Conservation (phyloP, 2,329 filamentous ascomycete species). For the Mycosphaerelloides madeirae region DNA sequence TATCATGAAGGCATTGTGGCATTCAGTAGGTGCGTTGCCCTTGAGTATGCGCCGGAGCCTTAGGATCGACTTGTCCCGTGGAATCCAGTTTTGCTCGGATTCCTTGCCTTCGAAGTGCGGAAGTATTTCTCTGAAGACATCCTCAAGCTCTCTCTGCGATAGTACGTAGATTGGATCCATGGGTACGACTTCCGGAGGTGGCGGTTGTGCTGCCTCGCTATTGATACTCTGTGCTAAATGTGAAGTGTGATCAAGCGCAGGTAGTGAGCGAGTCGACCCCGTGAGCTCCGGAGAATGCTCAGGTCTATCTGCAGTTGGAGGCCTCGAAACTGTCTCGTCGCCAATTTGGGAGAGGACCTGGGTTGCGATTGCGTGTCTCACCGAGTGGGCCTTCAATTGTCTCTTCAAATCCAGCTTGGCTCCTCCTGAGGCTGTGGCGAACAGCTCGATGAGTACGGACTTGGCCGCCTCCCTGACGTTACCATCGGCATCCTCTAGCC, state of each 20-base stretch:
- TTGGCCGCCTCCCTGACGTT: constrained; percentile 83
- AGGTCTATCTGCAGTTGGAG: constrained; percentile 23
- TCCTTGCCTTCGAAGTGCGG: constrained; percentile 81
- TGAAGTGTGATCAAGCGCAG: constrained; percentile 39
- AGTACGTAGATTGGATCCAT: constrained; percentile 81
- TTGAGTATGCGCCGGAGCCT: constrained; percentile 74
- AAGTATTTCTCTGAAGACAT: constrained; percentile 76
- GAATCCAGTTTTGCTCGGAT: constrained; percentile 84
- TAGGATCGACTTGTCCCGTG: constrained; percentile 73
- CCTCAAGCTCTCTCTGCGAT: constrained; percentile 81
- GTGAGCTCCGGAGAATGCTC: constrained; percentile 30
- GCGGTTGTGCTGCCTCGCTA: constrained; percentile 49
- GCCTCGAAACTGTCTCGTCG: constrained; percentile 38
- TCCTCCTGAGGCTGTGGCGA: constrained; percentile 71
- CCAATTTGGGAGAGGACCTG: constrained; percentile 73
- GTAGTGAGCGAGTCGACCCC: constrained; percentile 41
- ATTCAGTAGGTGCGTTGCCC: constrained; percentile 78
- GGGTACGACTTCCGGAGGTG: constrained; percentile 61
- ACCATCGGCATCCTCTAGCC: constrained; percentile 85
- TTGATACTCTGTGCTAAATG: constrained; percentile 41
- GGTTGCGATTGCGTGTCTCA: constrained; percentile 78
- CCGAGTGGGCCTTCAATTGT: constrained; percentile 76
- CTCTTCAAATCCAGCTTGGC: constrained; percentile 87
- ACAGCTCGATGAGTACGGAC: constrained; percentile 77
- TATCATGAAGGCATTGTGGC: constrained; percentile 62